Percentiles rank a stretch among this genome's conserved stretches.
phyloP scores from a whole-genome alignment of 768 basidiomycete species.

The Panaeolus papilionaceus region DNA sequence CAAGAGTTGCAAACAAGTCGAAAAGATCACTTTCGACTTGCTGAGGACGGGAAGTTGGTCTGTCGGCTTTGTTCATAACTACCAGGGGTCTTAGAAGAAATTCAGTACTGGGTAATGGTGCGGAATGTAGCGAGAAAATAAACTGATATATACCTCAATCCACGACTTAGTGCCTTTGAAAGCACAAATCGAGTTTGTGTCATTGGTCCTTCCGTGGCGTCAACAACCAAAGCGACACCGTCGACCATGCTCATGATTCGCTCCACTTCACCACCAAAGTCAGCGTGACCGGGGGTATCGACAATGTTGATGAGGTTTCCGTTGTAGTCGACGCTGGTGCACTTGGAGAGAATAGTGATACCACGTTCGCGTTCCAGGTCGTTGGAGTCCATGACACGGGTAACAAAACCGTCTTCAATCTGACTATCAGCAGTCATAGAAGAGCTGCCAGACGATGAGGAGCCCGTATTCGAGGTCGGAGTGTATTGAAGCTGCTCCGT shows the following conservation, averaged over 20 bases:
- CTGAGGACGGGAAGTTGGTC: slow-evolving; percentile 46
- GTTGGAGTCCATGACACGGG: slow-evolving; percentile 58
- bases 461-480: slow-evolving; percentile 34
- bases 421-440: slow-evolving; percentile 39
- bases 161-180: slow-evolving; percentile 50
- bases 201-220: slow-evolving; percentile 67
- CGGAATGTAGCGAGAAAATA: background rate
- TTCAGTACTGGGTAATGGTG: background rate
- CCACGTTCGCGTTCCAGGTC: slow-evolving; percentile 64
- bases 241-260: slow-evolving; percentile 67
- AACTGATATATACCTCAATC: slow-evolving; percentile 42
- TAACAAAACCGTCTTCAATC: slow-evolving; percentile 46
- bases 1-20: slow-evolving; percentile 56
- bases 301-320: slow-evolving; percentile 61
- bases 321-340: slow-evolving; percentile 57
- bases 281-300: slow-evolving; percentile 68
- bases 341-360: slow-evolving; percentile 66
- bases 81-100: slow-evolving; percentile 45
- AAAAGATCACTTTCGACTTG: slow-evolving; percentile 58
- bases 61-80: slow-evolving; percentile 58
- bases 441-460: slow-evolving; percentile 24
- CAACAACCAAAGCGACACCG: slow-evolving; percentile 63
- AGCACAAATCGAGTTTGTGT: slow-evolving; percentile 62
- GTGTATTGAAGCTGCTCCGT: slow-evolving; percentile 42
- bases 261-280: slow-evolving; percentile 69